Evolutionary conservation across 345 rosid species (phyloP).

Genomic region (Linum tenue): DNA sequence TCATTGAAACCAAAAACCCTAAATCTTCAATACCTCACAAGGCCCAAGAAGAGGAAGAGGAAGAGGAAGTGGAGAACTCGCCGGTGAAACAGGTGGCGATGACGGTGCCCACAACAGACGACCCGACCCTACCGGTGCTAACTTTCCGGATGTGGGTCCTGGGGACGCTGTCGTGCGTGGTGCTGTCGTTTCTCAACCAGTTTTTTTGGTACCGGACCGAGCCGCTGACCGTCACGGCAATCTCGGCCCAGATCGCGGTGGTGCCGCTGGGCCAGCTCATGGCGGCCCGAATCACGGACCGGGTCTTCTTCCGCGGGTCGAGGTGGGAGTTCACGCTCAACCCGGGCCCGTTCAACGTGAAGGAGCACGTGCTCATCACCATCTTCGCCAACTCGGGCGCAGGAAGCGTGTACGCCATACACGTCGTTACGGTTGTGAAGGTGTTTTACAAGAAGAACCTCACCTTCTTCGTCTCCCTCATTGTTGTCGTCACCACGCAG

Average conservation of each 20-base stretch:
- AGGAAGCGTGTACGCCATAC: conserved; percentile 84
- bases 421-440: conserved; percentile 80
- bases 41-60: conserved; percentile 16
- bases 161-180: conserved; percentile 62
- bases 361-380: conserved; percentile 90
- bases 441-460: conserved; percentile 72
- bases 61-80: conserved; percentile 75
- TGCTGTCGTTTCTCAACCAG: conserved; percentile 83
- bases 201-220: conserved; percentile 96
- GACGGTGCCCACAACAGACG: conserved; percentile 80
- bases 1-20: too few species aligned
- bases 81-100: conserved; percentile 85
- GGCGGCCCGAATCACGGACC: conserved; percentile 70
- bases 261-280: conserved; percentile 84
- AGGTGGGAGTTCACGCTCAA: conserved; percentile 71
- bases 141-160: conserved; percentile 96
- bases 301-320: conserved; percentile 57
- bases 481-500: conserved; percentile 83
- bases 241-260: conserved; percentile 93
- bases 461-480: conserved; percentile 75
- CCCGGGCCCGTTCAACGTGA: conserved; percentile 94
- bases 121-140: conserved; percentile 67
- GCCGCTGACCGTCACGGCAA: conserved; percentile 82
- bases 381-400: conserved; percentile 97
- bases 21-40: too few species aligned